Base-by-base conservation (phyloP, 1,284 basidiomycete species). In the Boletus sp. region DNA sequence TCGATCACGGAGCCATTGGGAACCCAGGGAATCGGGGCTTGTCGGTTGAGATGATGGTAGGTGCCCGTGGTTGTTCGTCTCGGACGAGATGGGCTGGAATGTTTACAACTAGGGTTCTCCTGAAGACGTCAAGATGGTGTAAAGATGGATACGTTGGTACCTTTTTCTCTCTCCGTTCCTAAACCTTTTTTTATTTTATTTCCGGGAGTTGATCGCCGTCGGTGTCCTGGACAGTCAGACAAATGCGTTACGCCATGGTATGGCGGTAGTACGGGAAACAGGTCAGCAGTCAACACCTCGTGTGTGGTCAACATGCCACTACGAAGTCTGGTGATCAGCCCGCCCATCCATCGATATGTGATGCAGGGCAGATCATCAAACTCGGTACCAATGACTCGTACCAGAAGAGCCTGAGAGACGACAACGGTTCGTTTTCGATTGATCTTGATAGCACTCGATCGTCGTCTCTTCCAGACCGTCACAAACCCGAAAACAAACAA, bases 281-380 rank as follows among this genome's bases (percentile, higher is more conserved):
- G n/a, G n/a, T n/a, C n/a, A n/a, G n/a, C n/a, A n/a, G n/a, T n/a
- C n/a, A n/a, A 20, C n/a, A 36, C 40, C 41, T 29, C 20, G n/a
- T 46, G 40, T 38, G 35, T 34, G 40, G 34, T n/a, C n/a, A 27
- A 16, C 41, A 22, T 22, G 25, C 29, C 14, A 5, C n/a, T n/a
- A n/a, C n/a, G n/a, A n/a, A n/a, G 29, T 30, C 29, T 30, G 29
- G 29, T n/a, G 29, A 29, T 12, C 13, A n/a, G n/a, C n/a, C n/a
- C n/a, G n/a, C n/a, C n/a, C 42, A 37, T 40, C 17, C 32, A 41
- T 37, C 48, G 41, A 55, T 52, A 29, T n/a, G n/a, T n/a, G n/a
- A 36, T 58, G 30, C 30, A 30, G 25, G 12, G 16, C n/a, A 23
- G 10, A 23, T 44, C 35, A 35, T 34, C 23, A 14, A 8, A 25